Percentiles rank a stretch among this genome's conserved stretches.
phyloP scores from a whole-genome alignment of 2,329 filamentous ascomycete species.

The Cryphonectria japonica region DNA sequence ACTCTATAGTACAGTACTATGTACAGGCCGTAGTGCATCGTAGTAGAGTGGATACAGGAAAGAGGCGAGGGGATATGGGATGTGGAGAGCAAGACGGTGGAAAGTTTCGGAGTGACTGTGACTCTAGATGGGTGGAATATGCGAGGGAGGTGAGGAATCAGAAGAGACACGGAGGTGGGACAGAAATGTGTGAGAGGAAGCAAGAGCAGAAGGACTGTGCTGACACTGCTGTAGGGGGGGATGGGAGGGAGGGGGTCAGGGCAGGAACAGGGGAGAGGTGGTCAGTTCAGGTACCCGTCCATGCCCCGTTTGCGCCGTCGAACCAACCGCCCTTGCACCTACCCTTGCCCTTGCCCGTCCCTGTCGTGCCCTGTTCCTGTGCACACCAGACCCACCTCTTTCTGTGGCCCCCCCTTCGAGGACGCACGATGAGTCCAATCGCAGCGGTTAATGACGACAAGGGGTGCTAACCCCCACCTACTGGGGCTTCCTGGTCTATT shows the following conservation, averaged over 20 bases:
- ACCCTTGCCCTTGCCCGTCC: conserved; percentile 1
- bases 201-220: neutral
- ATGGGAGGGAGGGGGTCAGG: neutral
- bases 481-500: neutral
- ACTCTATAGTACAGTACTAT: neutral
- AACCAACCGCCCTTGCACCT: conserved; percentile 11
- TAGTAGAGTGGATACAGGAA: neutral
- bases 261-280: neutral
- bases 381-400: conserved; percentile 10
- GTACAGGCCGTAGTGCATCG: neutral
- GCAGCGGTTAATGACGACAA: neutral
- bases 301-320: neutral
- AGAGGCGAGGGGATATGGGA: neutral
- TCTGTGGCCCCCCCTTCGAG: conserved; percentile 3
- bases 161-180: neutral
- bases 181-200: neutral
- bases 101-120: neutral
- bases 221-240: neutral
- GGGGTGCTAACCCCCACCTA: conserved; percentile 9
- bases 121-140: neutral
- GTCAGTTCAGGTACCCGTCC: neutral
- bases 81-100: neutral
- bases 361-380: conserved; percentile 5
- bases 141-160: neutral
- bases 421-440: conserved; percentile 5